Conservation (phyloP, 2,329 filamentous ascomycete species). For the Colletotrichum siamense region DNA sequence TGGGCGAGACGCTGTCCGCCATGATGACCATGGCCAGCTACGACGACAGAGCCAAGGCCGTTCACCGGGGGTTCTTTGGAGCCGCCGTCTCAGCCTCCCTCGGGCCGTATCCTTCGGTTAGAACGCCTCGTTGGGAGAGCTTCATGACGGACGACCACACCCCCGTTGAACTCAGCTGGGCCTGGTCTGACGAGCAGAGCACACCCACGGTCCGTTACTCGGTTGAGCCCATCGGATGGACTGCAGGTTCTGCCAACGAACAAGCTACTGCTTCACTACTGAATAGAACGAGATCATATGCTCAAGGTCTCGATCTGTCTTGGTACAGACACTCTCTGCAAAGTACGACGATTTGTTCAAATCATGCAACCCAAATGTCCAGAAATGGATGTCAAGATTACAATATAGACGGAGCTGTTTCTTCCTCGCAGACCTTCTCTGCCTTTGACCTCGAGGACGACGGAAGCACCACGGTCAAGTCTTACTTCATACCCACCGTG, state of each 20-base stretch:
- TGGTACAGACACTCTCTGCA: slow-evolving; percentile 23
- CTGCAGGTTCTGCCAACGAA: slow-evolving; percentile 22
- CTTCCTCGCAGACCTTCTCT: slow-evolving; percentile 23
- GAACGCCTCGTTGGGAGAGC: slow-evolving; percentile 32
- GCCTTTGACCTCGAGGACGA: slow-evolving; percentile 28
- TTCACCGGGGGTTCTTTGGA: background rate
- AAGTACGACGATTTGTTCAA: background rate
- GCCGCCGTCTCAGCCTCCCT: background rate
- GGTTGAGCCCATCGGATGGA: slow-evolving; percentile 33
- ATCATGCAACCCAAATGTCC: background rate
- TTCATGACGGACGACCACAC: slow-evolving; percentile 45
- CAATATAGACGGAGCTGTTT: background rate
- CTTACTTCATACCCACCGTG: slow-evolving; percentile 28
- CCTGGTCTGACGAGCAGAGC: slow-evolving; percentile 26
- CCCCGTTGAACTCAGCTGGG: slow-evolving; percentile 42
- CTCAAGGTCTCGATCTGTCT: slow-evolving; percentile 20
- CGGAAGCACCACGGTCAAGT: slow-evolving; percentile 19
- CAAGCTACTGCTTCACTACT: background rate
- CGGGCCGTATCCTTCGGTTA: background rate
- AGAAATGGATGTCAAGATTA: background rate
- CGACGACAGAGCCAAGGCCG: background rate
- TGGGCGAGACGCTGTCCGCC: background rate
- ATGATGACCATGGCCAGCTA: background rate
- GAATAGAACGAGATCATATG: background rate
- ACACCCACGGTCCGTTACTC: slow-evolving; percentile 34